A percentile compares a stretch with the other conserved stretches of the same genome.
These are phyloP conservation scores for Apiotrichum akiyoshidainum DNA, from an alignment of 1,284 basidiomycete genomes.

Conservation along the genomic window DNA sequence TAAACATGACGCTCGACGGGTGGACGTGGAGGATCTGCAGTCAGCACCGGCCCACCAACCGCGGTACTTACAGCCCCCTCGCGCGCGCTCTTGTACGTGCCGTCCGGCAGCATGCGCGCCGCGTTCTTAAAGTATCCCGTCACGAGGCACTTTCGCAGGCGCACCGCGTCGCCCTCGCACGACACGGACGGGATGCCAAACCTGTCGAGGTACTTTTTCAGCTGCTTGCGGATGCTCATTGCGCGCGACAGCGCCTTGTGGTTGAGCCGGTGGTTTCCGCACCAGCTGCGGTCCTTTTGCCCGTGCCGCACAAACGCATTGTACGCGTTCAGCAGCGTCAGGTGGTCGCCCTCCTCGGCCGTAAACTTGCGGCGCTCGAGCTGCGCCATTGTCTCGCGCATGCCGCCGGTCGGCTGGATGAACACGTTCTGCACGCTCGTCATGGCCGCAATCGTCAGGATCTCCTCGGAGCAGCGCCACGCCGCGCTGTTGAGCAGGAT, in stretches of 20 bases:
- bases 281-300: slow-evolving; percentile 76
- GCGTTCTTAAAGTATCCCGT: slow-evolving; percentile 93
- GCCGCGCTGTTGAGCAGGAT: slow-evolving; percentile 75
- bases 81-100: slow-evolving; percentile 78
- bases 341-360: slow-evolving; percentile 93
- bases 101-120: slow-evolving; percentile 82
- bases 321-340: slow-evolving; percentile 88
- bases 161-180: slow-evolving; percentile 76
- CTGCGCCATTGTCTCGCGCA: slow-evolving; percentile 77
- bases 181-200: slow-evolving; percentile 74
- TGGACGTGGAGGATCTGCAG: slow-evolving; percentile 77
- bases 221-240: slow-evolving; percentile 83
- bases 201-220: slow-evolving; percentile 86
- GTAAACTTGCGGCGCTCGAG: slow-evolving; percentile 91
- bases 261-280: slow-evolving; percentile 83
- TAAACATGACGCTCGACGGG: slow-evolving; percentile 91
- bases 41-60: background rate
- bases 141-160: slow-evolving; percentile 77
- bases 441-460: slow-evolving; percentile 94
- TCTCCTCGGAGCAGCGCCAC: slow-evolving; percentile 84
- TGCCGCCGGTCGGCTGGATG: slow-evolving; percentile 72
- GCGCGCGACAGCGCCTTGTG: slow-evolving; percentile 89
- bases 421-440: slow-evolving; percentile 85
- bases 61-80: slow-evolving; percentile 66
- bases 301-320: slow-evolving; percentile 86